Evolutionary conservation across 23 red algal species (phyloP), one percentile per base, ranked within the genome.

Genomic region (Gracilaria gracilis): DNA sequence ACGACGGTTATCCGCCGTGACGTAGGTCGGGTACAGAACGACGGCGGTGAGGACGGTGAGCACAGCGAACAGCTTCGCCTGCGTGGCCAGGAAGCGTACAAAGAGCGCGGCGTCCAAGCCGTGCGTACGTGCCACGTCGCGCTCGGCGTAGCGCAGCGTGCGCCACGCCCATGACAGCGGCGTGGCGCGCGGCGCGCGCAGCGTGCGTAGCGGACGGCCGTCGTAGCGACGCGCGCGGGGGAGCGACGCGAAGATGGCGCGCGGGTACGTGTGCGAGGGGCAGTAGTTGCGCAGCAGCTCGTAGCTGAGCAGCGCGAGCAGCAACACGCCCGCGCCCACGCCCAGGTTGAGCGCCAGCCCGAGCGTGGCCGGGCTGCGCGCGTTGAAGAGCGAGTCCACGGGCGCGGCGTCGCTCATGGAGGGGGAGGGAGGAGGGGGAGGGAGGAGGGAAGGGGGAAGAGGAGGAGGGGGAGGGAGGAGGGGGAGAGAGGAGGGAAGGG

Each of bases 101-200:
- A 71, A 88, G 42, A 95, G 38, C 20, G 79, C 93, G 14, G 58
- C 93, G 77, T 95, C 93, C 6, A 95, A 72, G 0, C 81, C 91
- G 81, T 87, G 81, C 25, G 80, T 87, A 17, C 40, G 32, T 5
- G 88, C 29, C 67, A 39, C 64, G 11, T 75, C 32, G 6, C 16
- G 42, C 23, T 61, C 40, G 1, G 51, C 31, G 61, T 76, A 80
- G 82, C 16, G n/a, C 20, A 80, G 51, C 38, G 82, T 79, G 33
- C 65, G 36, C 14, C 0, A 17, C 9, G 85, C 62, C 64, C 80
- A 75, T 8, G 91, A 73, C 19, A 94, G 81, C 16, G 81, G 91
- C 36, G 23, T 29, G 21, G 36, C 37, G 4, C 55, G 54, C 24
- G 81, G 91, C 5, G 51, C 28, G 67, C 54, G 72, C 0, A 72